Evolutionary conservation across 768 basidiomycete species (phyloP), one percentile per base, ranked within the genome.

Genomic region (Hygrophorus pudorinus): DNA sequence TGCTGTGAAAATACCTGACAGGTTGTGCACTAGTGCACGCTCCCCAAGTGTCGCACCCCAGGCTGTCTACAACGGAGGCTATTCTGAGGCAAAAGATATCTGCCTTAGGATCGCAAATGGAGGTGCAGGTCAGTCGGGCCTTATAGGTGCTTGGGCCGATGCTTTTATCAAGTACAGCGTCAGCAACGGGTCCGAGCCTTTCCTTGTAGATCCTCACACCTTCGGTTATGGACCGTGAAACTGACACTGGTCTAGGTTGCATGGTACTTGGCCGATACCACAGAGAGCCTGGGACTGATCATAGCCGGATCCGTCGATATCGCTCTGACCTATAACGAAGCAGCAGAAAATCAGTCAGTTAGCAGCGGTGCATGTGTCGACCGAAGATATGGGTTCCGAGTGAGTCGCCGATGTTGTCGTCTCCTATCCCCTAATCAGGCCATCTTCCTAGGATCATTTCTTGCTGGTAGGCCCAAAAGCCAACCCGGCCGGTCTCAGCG

Each of bases 221-320:
- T 32, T 21, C 6, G 11, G 14, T 5, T 7, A 36, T 44, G 16
- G 39, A 28, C n/a, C 42, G 8, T 16, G 11, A 27, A 12, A 9
- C 14, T 35, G 10, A 43, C 41, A 9, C 31, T 37, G 17, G 10
- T 43, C 10, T 43, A 77, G 75, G 65, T 77, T 17, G 75, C 62
- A 7, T 78, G 76, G 76, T 72, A 72, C 53, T 58, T 76, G 18
- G 73, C 73, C 4, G 76, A 78, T 50, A 76, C 74, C 5, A 77
- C 75, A 0, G 62, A 75, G 42, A 73, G 70, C 46, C 58, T 78
- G 1, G 58, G 56, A 0, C 64, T 61, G 37, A 58, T 78, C 11
- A 61, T 62, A 0, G 56, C 60, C 2, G 70, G 70, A 11, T 53
- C 56, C 2, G 68, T 73, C 2, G 75, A 76, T 49, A 48, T 76